Evolutionary conservation across 768 basidiomycete species (phyloP).

Genomic region (Tricholoma matsutake): DNA sequence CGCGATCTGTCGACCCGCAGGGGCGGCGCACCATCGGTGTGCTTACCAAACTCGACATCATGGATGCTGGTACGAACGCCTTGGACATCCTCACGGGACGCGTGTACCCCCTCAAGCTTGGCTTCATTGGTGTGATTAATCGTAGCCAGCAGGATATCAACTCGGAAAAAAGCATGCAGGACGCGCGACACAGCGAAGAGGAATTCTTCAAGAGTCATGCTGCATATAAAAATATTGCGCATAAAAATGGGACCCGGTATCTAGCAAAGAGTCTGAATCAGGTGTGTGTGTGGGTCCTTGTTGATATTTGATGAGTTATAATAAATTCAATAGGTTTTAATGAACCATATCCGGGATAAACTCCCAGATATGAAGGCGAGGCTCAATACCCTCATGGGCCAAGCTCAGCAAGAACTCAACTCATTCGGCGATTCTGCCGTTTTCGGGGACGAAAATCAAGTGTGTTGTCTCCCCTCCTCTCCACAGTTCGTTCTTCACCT

Average conservation of each 20-base stretch:
- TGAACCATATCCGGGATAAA: conserved; percentile 98
- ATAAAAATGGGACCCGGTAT: conserved; percentile 97
- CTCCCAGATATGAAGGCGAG: conserved; percentile 99
- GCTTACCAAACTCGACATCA: conserved; percentile 94
- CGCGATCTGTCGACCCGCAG: conserved; percentile 92
- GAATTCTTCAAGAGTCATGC: conserved; percentile 91
- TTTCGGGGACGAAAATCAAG: conserved; percentile 89
- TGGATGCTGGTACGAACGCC: conserved; percentile 99
- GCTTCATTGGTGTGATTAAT: conserved; percentile 98
- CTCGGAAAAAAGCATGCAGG: conserved; percentile 76
- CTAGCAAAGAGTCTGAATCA: conserved; percentile 92
- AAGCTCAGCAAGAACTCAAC: conserved; percentile 97
- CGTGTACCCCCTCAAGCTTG: conserved; percentile 96
- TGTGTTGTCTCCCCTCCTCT: conserved; percentile 18
- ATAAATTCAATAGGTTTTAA: conserved; percentile 58
- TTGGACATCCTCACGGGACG: conserved; percentile 94
- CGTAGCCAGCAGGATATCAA: conserved; percentile 98
- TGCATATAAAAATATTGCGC: conserved; percentile 92
- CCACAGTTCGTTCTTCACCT: conserved; percentile 6
- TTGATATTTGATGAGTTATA: neutral
- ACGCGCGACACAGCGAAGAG: conserved; percentile 79
- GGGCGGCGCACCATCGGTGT: conserved; percentile 96
- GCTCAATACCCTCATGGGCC: conserved; percentile 96
- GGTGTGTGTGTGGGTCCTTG: conserved; percentile 43
- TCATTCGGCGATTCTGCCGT: conserved; percentile 93